Conservation (phyloP, 805 yeast genomes). For the Zygotorulaspora sp. region DNA sequence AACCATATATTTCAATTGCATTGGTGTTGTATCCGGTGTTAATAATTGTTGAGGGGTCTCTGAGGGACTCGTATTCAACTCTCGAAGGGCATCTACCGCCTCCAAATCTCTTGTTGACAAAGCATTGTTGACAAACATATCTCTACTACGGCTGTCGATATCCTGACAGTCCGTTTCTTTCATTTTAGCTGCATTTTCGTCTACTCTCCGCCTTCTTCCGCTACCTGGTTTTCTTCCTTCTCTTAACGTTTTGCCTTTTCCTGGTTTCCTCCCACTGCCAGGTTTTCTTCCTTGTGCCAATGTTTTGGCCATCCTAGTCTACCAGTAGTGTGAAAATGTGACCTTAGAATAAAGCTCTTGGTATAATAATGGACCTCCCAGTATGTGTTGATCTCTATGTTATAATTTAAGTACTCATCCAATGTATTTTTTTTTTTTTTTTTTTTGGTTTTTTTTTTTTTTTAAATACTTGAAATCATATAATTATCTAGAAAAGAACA, state of each 20-base stretch:
- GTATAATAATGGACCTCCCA: not conserved
- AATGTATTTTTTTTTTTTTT: conserved; percentile 10
- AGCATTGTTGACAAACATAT: not conserved
- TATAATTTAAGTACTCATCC: too few species aligned
- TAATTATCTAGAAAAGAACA: too few species aligned
- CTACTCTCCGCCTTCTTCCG: conserved; percentile 30
- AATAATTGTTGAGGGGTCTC: conserved; percentile 10
- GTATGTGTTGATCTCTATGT: conserved; percentile 1
- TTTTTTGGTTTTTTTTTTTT: conserved; percentile 6
- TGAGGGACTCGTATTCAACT: conserved; percentile 25
- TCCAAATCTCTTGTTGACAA: conserved; percentile 25
- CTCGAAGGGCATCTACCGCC: conserved; percentile 29
- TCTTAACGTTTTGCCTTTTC: conserved; percentile 33
- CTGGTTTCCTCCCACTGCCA: conserved; percentile 36
- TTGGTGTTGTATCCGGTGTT: conserved; percentile 12
- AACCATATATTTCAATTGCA: not conserved
- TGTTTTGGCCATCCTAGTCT: conserved; percentile 37
- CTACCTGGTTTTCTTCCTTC: conserved; percentile 36
- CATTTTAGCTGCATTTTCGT: conserved; percentile 14
- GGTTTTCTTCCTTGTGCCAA: conserved; percentile 36
- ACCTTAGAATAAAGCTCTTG: not conserved
- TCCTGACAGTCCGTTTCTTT: not conserved
- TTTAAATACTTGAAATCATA: too few species aligned
- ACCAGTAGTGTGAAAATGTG: too few species aligned
- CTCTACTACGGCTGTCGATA: not conserved